Conservation (phyloP, 2,329 filamentous ascomycete species). For the Fusarium sp. region DNA sequence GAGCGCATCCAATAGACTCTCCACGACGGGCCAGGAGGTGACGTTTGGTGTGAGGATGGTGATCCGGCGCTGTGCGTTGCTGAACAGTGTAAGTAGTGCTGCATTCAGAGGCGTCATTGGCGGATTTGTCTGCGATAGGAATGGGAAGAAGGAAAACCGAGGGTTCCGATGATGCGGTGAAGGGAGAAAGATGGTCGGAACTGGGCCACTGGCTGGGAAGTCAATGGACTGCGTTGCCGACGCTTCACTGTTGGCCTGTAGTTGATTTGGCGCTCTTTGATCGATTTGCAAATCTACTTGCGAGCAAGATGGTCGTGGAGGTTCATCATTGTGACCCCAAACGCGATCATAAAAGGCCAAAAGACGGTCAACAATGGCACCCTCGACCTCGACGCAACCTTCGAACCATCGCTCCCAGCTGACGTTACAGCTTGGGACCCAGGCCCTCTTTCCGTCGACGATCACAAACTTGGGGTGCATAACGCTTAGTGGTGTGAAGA, state of each 20-base stretch:
- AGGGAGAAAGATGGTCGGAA: conserved; percentile 73
- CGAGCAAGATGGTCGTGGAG: neutral
- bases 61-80: conserved; percentile 65
- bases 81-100: conserved; percentile 69
- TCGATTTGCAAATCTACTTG: neutral
- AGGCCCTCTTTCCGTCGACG: conserved; percentile 72
- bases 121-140: conserved; percentile 57
- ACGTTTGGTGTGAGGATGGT: conserved; percentile 82
- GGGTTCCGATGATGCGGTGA: conserved; percentile 78
- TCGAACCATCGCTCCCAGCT: conserved; percentile 92
- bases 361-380: conserved; percentile 69
- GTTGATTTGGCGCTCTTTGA: neutral
- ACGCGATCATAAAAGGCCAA: conserved; percentile 72
- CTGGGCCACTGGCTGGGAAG: conserved; percentile 37
- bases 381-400: conserved; percentile 74
- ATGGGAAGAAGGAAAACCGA: conserved; percentile 67
- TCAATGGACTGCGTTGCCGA: conserved; percentile 46
- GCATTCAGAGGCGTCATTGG: conserved; percentile 75
- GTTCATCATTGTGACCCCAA: conserved; percentile 61
- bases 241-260: neutral
- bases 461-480: conserved; percentile 88
- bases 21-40: conserved; percentile 72
- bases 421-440: conserved; percentile 83
- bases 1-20: conserved; percentile 69
- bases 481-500: conserved; percentile 83